phyloP scores from a whole-genome alignment of 306 rosid species.

The Macrotyloma uniflorum region DNA sequence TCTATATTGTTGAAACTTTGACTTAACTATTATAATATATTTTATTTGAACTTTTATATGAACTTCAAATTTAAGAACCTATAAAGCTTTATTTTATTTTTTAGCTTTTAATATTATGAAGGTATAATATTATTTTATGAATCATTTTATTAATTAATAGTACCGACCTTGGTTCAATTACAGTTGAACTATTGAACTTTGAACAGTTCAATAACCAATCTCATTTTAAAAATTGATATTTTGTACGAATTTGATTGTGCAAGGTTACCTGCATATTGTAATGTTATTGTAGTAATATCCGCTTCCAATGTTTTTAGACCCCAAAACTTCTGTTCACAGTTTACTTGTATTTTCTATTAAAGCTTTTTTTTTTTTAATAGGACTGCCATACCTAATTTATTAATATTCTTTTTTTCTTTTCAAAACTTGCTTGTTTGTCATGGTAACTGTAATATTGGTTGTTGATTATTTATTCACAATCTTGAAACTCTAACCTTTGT shows the following conservation, averaged over 20 bases:
- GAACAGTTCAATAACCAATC: too few relatives aligned
- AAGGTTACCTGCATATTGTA: conserved; percentile 14
- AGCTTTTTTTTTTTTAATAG: conserved; percentile 7
- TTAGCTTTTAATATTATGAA: too few relatives aligned
- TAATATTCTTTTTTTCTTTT: background rate
- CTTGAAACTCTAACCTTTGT: background rate
- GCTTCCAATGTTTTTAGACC: too few relatives aligned
- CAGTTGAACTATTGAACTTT: too few relatives aligned
- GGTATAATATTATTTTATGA: too few relatives aligned
- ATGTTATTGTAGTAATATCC: background rate
- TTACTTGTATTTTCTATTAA: background rate
- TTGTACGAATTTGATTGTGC: background rate
- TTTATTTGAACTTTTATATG: too few relatives aligned
- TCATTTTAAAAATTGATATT: background rate
- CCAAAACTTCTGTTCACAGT: conserved; percentile 4
- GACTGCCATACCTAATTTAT: background rate
- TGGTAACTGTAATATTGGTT: background rate
- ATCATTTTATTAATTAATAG: too few relatives aligned
- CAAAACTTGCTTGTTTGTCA: background rate
- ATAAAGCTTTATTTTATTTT: too few relatives aligned
- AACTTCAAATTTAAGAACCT: too few relatives aligned
- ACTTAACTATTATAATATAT: too few relatives aligned
- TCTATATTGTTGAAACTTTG: too few relatives aligned
- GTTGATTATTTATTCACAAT: conserved; percentile 1
- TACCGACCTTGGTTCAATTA: too few relatives aligned